Base-by-base conservation (phyloP, 257 asterid genomes). In the Gentiana straminea region DNA sequence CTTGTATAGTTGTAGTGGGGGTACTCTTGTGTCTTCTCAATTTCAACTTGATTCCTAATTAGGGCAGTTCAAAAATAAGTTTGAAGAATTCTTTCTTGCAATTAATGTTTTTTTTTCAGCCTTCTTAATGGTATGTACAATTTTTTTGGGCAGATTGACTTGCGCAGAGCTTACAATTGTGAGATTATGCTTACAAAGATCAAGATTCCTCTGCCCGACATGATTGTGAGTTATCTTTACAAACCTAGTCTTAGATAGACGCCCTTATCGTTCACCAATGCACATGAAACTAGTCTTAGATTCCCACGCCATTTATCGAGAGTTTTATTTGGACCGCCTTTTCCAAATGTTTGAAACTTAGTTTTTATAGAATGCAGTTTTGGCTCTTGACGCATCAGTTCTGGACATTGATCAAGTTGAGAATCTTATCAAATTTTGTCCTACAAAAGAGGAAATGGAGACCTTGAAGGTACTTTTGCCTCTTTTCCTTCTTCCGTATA, bases 401-500 rank as follows among this genome's bases (percentile, higher is more conserved):
- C 66, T 91, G 89, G 98, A 91, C 80, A 91, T 86, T 70, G 98
- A 90, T 81, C 98, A 90, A 81, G 96, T 90, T 76, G 98, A 90
- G 77, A 90, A 86, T 91, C 95, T 91, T 57, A 91, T 91, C 65
- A 91, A 91, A 63, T 91, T 91, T 58, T 84, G 96, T 67, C 98
- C 98, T 3, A 91, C 96, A 58, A 91, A 86, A 81, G 96, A 91
- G 71, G 98, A 91, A 74, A 91, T 91, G 98, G 96, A 86, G 78
- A 91, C 86, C 33, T 78, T 86, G 44, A 86, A 83, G 96, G 98
- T 91, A 75, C 51, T 33, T 33, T 7, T 48, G 60, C 15, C 54
- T 53, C 46, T 34, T 59, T 51, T 35, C 44, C 35, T 51, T 57
- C 53, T 52, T 41, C 43, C 57, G 33, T 41, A 36, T 38, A 8